Base-by-base conservation (phyloP, 1,284 basidiomycete species). In the Psilocybe mexicana region DNA sequence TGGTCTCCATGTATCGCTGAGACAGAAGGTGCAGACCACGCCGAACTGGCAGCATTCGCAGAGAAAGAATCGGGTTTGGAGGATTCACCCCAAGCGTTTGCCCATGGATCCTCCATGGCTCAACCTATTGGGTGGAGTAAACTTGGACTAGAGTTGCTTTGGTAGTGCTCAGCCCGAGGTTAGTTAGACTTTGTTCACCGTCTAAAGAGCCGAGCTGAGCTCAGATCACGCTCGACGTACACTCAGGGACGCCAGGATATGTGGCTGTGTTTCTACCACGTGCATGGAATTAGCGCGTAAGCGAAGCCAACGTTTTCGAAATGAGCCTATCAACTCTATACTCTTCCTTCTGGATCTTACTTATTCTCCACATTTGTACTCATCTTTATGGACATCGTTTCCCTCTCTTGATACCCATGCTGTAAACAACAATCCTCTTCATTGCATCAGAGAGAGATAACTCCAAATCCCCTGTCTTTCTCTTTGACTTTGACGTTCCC, bases 21-120 rank as follows among this genome's bases (percentile, higher is more conserved):
- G 55, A 63, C 62, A 30, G 74, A 65, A 30, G 69, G 64, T 40
- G 65, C 54, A 46, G 65, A 60, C 65, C 65, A 69, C 35, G 61
- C 43, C 35, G 62, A 55, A 55, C 60, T 58, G 55, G 33, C 30
- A 28, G 56, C 23, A 8, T 40, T 30, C 61, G 59, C 55, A 24
- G 64, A 57, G 30, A 58, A 38, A 50, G 55, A 35, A 38, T 38
- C 47, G 46, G 65, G 51, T 50, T 77, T 75, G 14, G 76, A 62
- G 47, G 80, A 69, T 59, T 85, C 82, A 57, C 76, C 77, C 84
- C 84, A 87, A 56, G 83, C 81, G 71, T 86, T 85, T 46, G 81
- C 79, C 82, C 87, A 90, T 54, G 86, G 83, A 71, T 89, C 83
- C 61, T 87, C 85, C 85, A 86, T 86, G 23, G 52, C 36, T 23